Base-by-base conservation (phyloP, 371 early-diverging fungal species). In the Batkoa obscura region DNA sequence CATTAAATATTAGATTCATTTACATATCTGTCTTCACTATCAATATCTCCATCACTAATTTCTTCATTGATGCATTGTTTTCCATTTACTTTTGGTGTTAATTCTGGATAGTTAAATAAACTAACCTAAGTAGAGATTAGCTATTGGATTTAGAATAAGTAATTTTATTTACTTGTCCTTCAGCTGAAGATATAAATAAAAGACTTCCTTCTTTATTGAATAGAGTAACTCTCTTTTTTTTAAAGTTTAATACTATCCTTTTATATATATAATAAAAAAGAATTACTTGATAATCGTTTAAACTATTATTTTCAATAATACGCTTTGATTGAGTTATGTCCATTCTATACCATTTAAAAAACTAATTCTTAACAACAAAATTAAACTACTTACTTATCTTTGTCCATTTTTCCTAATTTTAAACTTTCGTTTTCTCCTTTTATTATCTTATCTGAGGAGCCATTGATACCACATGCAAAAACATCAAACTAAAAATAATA, bases 401-500 rank as follows among this genome's bases (percentile, higher is more conserved):
- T 53, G n/a, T 53, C 53, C 3, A 53, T 6, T 39, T 53, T 35
- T 9, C 35, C 35, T 12, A 53, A 4, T 35, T 31, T 35, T 37
- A 53, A 39, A 39, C 39, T 38, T 41, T 41, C 12, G 15, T 41
- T 53, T 12, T 30, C 32, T 37, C 31, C 38, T 30, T 53, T 53
- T 39, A 23, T 3, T 15, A 53, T 53, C 6, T 10, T 6, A 12
- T 53, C 53, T 10, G 36, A 8, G n/a, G 35, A 38, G 3, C 38
- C 8, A 53, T 53, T 53, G 30, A 53, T 53, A 17, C 53, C 53
- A 31, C 53, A 53, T 8, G 41, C 53, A 8, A 53, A 15, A 10
- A 35, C 6, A 15, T 30, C 13, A 12, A 38, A 38, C 3, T 6
- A 30, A 10, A 5, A 5, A n/a, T 45, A 45, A n/a, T n/a, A 45